Evolutionary conservation across 371 early-diverging fungal species (phyloP), one percentile per base, ranked within the genome.

Genomic region (Saksenaea oblongispora): DNA sequence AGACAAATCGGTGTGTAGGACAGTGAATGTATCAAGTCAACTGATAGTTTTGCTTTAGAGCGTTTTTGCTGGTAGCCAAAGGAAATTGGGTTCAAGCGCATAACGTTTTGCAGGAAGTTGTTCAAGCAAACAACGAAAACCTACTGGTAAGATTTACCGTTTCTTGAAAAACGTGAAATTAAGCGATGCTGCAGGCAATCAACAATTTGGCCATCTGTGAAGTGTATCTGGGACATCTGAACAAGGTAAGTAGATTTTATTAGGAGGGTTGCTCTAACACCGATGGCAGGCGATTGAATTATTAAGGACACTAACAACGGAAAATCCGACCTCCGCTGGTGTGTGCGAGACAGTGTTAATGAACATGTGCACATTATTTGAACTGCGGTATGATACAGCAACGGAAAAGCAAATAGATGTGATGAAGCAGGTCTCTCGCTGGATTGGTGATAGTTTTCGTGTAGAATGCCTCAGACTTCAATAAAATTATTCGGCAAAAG

Each of bases 381-480:
- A 86, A 56, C 71, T 88, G 41, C 67, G 87, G 18, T 79, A 76
- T 35, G 88, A 85, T 44, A 71, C 78, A 39, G 74, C 82, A 1
- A 70, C 74, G 3, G 71, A 71, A 27, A 79, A 74, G 60, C 86
- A 88, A 62, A 71, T 82, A 17, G 72, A 74, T 31, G 60, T 83
- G 53, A 69, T 85, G 75, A 73, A 78, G 13, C 82, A 84, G 37
- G 82, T 88, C 14, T 75, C 83, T 56, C 71, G 81, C 18, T 85
- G 83, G 83, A 82, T 83, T 0, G 88, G 88, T 3, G 88, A 88
- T 69, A 82, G 79, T 13, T 86, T 88, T 58, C 76, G 81, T 54
- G 71, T 79, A 27, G 75, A 75, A 17, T 79, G 83, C 59, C 56
- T 82, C n/a, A 78, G 78, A 59, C 62, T 82, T 27, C 64, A 70